Conservation (phyloP, 306 rosid genomes). For the Sindora glabra region DNA sequence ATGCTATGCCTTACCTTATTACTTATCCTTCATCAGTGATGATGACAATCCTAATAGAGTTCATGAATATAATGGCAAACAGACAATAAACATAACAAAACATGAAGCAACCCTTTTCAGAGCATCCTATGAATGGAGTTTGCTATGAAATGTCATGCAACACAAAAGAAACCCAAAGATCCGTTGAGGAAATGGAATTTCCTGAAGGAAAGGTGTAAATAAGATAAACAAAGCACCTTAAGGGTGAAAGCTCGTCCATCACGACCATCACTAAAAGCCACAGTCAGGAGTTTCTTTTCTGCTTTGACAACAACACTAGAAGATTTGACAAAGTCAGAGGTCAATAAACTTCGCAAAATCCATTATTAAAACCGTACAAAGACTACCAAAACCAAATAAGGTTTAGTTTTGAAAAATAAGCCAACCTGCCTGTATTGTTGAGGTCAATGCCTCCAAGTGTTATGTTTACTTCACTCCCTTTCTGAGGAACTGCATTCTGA, state of each 20-base stretch:
- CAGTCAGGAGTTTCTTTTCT: slow-evolving; percentile 93
- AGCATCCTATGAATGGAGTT: too few species aligned
- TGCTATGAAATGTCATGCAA: too few species aligned
- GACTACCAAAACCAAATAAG: not conserved
- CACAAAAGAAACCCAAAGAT: not conserved
- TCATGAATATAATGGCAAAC: too few species aligned
- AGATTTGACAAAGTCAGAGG: slow-evolving; percentile 21
- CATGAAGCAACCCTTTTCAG: too few species aligned
- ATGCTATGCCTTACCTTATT: too few species aligned
- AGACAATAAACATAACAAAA: too few species aligned
- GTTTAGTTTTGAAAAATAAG: slow-evolving; percentile 29
- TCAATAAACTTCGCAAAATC: slow-evolving; percentile 24
- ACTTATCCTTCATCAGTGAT: too few species aligned
- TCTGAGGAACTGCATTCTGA: slow-evolving; percentile 32
- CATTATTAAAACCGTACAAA: not conserved
- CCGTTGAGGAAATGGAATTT: not conserved
- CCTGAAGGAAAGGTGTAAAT: too few species aligned
- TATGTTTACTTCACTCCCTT: slow-evolving; percentile 85
- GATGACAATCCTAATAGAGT: too few species aligned
- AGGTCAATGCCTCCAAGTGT: slow-evolving; percentile 99
- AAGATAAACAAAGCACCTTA: slow-evolving; percentile 52
- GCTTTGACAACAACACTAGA: slow-evolving; percentile 85
- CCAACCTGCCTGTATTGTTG: slow-evolving; percentile 99
- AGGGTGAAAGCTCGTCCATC: slow-evolving; percentile 96
- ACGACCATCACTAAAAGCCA: slow-evolving; percentile 87